Evolutionary conservation across 176 grass and related monocot genomes (phyloP).

Genomic region (Melocanna baccifera): DNA sequence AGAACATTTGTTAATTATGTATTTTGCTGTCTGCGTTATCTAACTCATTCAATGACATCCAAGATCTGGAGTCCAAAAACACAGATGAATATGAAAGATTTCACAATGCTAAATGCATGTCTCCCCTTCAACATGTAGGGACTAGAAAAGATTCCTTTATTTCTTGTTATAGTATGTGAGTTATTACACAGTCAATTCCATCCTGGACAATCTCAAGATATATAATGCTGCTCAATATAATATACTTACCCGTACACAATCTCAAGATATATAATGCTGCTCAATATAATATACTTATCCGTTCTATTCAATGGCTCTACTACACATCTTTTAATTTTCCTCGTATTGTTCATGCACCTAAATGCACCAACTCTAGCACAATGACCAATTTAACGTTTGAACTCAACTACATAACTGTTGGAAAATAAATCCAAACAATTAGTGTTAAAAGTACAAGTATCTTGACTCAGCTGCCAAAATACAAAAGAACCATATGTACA

Average conservation of each 20-base stretch:
- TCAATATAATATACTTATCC: not conserved
- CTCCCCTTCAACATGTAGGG: not conserved
- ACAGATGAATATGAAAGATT: not conserved
- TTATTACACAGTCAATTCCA: not conserved
- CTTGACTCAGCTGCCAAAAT: not conserved
- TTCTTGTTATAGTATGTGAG: not conserved
- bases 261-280: too few species aligned
- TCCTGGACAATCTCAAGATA: not conserved
- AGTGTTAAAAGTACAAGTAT: not conserved
- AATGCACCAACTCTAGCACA: not conserved
- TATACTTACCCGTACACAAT: not conserved
- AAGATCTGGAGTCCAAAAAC: not conserved
- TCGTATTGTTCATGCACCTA: not conserved
- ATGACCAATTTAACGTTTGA: not conserved
- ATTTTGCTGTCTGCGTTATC: not conserved
- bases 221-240: not conserved
- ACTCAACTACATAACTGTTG: not conserved
- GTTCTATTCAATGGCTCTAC: not conserved
- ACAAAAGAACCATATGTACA: not conserved
- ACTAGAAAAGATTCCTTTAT: not conserved
- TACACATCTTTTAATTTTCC: not conserved
- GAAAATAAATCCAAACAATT: not conserved
- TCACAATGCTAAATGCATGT: not conserved
- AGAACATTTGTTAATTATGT: conserved; percentile 5
- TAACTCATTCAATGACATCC: not conserved